Evolutionary conservation across 352 stramenopile genomes (phyloP), one percentile per base, ranked within the genome.

Genomic region (Pythium biforme): DNA sequence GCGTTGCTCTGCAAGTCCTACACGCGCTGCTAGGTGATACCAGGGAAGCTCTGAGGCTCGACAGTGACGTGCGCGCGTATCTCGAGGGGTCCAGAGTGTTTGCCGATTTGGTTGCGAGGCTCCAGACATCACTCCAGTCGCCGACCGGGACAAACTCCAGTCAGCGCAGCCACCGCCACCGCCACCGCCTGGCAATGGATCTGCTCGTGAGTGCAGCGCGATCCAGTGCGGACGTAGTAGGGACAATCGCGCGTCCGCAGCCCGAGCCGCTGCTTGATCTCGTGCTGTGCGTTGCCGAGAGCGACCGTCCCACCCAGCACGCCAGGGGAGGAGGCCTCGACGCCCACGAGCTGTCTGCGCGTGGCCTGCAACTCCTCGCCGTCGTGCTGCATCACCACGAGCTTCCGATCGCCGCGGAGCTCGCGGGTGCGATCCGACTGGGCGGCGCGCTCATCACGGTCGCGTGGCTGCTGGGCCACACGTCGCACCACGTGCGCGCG

Each of bases 41-140:
- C 40, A 3, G 19, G 19, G 40, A 11, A 60, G 1, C 29, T 33
- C 17, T 22, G 6, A 19, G 1, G 11, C 48, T 70, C 1, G 52
- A 65, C 14, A 19, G 10, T 6, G n/a, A 62, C 43, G 64, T 88
- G 70, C 56, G 81, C 15, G 68, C 66, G 23, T 95, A 95, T 60
- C 62, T 96, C 15, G 57, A 92, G 1, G 57, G 68, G 10, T 94
- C 84, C 0, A 85, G 79, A 7, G 62, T 88, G 20, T 91, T 86
- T 58, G n/a, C 12, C 23, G 40, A 63, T 14, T 39, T 59, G n/a
- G 72, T 96, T 26, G 90, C 76, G 56, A 90, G 79, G 73, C 61
- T 96, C 27, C 74, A 47, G n/a, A n/a, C n/a, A n/a, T n/a, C n/a
- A n/a, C n/a, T n/a, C n/a, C n/a, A n/a, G n/a, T n/a, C n/a, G n/a